These are phyloP conservation scores for Myxozyma sirexii DNA, from an alignment of 805 yeast species.

Conservation along the genomic window DNA sequence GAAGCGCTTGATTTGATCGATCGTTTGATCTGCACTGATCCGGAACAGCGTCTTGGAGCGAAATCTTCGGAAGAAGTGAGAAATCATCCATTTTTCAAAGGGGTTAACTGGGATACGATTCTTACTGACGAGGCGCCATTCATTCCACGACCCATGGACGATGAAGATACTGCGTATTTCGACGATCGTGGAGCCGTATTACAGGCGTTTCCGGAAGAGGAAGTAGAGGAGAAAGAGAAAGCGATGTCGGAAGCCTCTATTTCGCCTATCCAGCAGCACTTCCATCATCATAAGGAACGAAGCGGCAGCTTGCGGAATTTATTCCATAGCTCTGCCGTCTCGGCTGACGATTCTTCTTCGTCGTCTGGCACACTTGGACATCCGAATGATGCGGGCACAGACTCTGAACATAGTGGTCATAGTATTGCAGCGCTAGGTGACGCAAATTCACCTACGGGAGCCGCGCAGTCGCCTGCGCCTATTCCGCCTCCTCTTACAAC, in stretches of 20 bases:
- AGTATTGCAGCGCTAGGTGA: not conserved
- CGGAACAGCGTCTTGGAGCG: slow-evolving; percentile 67
- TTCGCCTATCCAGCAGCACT: not conserved
- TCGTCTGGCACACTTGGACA: not conserved
- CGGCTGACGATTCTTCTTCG: not conserved
- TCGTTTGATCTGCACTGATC: slow-evolving; percentile 64
- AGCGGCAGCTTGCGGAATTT: not conserved
- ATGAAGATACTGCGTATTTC: slow-evolving; percentile 88
- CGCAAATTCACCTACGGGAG: not conserved
- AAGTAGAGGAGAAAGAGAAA: slow-evolving; percentile 42
- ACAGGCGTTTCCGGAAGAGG: slow-evolving; percentile 56
- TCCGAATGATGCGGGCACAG: not conserved
- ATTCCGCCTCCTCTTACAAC: slow-evolving; percentile 5
- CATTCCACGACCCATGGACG: slow-evolving; percentile 75
- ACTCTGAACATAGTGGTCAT: slow-evolving; percentile 1
- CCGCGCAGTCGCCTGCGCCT: not conserved
- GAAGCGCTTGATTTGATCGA: slow-evolving; percentile 75
- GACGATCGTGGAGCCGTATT: slow-evolving; percentile 86
- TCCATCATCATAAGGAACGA: not conserved
- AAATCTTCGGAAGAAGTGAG: slow-evolving; percentile 79
- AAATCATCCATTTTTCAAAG: slow-evolving; percentile 73
- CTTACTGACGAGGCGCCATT: slow-evolving; percentile 76
- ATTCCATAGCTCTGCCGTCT: not conserved
- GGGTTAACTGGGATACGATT: slow-evolving; percentile 72
- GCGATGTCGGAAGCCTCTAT: slow-evolving; percentile 17